Evolutionary conservation across 2,329 filamentous ascomycete genomes (phyloP).

Genomic region (Teratosphaeriaceae sp.): DNA sequence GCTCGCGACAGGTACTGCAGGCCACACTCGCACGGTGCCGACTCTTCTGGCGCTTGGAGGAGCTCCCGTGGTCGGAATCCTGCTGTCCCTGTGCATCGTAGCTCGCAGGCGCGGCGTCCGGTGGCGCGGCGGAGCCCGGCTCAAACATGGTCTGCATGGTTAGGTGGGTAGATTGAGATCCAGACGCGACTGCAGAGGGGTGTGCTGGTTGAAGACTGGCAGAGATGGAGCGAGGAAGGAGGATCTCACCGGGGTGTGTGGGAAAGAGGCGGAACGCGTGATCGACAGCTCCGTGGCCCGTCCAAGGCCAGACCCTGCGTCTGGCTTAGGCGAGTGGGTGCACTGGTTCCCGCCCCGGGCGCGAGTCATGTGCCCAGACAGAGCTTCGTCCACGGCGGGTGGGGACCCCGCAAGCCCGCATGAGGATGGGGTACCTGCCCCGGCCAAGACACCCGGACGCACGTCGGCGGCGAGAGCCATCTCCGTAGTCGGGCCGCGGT

Average conservation of each 20-base stretch:
- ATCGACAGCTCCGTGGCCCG: background rate
- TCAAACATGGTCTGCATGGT: background rate
- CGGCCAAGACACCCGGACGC: too few species aligned
- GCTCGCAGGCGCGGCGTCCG: background rate
- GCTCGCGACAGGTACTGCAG: slow-evolving; percentile 11
- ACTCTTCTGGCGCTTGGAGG: slow-evolving; percentile 2
- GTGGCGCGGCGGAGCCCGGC: background rate
- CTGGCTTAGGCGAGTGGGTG: background rate
- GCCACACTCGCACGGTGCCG: slow-evolving; percentile 1
- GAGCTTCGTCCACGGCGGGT: background rate
- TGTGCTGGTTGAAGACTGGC: background rate
- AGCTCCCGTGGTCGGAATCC: background rate
- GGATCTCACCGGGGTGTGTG: background rate
- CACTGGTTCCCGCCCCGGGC: too few species aligned
- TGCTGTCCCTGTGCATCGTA: slow-evolving; percentile 1
- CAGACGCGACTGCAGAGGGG: background rate
- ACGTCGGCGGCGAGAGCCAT: too few species aligned
- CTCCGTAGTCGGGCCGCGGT: too few species aligned
- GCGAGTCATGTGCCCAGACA: slow-evolving; percentile 1
- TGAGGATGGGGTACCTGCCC: too few species aligned
- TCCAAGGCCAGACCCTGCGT: slow-evolving; percentile 3
- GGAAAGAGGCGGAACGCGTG: too few species aligned
- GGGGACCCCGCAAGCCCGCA: slow-evolving; percentile 1
- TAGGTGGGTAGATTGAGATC: too few species aligned
- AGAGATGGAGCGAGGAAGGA: background rate